phyloP scores from a whole-genome alignment of 106 monocot genomes.

The Apostasia ramifera region DNA sequence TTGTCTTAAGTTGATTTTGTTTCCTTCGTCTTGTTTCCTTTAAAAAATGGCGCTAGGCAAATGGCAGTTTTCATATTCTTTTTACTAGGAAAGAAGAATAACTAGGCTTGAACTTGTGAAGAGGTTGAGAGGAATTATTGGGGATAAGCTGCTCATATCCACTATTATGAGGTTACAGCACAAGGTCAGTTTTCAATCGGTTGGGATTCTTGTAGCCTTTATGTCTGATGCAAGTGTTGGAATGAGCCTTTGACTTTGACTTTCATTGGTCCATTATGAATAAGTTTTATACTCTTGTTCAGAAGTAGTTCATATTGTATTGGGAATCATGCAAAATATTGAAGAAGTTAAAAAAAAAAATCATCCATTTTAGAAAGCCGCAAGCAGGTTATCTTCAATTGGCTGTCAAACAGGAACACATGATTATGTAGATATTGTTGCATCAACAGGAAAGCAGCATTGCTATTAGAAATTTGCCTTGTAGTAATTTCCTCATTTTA shows the following conservation, averaged over 20 bases:
- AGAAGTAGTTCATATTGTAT: neutral
- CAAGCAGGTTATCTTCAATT: too few relatives aligned
- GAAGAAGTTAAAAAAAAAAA: neutral
- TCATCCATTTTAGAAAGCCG: neutral
- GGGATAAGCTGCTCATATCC: constrained; percentile 82
- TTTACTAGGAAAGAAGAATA: constrained; percentile 47
- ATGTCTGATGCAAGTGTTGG: neutral
- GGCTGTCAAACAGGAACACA: too few relatives aligned
- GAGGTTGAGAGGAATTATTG: constrained; percentile 69
- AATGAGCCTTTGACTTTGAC: neutral
- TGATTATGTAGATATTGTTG: too few relatives aligned
- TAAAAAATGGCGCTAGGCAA: neutral
- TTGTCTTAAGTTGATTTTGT: neutral
- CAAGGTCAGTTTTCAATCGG: constrained; percentile 38
- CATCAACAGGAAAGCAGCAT: too few relatives aligned
- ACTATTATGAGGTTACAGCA: constrained; percentile 74
- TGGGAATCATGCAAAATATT: neutral
- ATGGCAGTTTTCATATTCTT: constrained; percentile 3
- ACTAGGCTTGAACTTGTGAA: constrained; percentile 74
- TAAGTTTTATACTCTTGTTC: neutral
- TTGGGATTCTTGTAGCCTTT: neutral
- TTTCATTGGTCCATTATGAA: neutral
- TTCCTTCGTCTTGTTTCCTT: neutral
- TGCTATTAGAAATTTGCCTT: too few relatives aligned
- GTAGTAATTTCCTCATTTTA: too few relatives aligned